Base-by-base conservation (phyloP, 768 basidiomycete species). In the Boletus edulis region DNA sequence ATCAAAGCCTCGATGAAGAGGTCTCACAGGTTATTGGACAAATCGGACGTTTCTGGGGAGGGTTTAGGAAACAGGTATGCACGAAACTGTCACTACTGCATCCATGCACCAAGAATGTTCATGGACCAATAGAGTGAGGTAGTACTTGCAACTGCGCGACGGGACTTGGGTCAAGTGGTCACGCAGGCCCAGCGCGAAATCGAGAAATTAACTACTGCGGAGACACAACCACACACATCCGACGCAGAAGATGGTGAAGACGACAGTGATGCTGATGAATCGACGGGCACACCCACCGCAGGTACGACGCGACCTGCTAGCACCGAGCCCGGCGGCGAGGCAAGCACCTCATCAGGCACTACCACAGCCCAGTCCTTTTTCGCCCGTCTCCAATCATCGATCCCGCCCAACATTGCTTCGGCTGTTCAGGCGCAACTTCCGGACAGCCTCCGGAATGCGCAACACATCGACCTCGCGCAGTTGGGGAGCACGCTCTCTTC, bases 1-100 rank as follows among this genome's bases (percentile, higher is more conserved):
- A 82, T 52, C 78, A 68, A 40, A 82, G 78, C 52, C 73, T 97
- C 42, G 87, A 95, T 64, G 88, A 95, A 64, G 94, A 97, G 70
- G 91, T 97, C 14, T 80, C 81, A 2, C 87, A 96, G 64, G 94
- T 94, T 22, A 83, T 95, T 40, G 90, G 90, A n/a, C 87, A 91
- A 64, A 75, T 96, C 13, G 85, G 86, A 29, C 78, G 87, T 49
- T 86, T 94, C 67, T 97, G 94, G 94, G 92, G 92, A 43, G 89
- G 91, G 31, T 89, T 95, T 66, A 83, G 85, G 76, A 90, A 88
- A 69, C 93, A 94, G 85, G 93, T 85, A 62, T 59, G 83, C 64
- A 46, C 5, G n/a, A 42, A 46, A 29, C 15, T 12, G 13, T 18
- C 27, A 20, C 46, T 31, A 10, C 38, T 44, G 15, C 15, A 18